Evolutionary conservation across 1,284 basidiomycete species (phyloP).

Genomic region (Xerocomus amazonicus): DNA sequence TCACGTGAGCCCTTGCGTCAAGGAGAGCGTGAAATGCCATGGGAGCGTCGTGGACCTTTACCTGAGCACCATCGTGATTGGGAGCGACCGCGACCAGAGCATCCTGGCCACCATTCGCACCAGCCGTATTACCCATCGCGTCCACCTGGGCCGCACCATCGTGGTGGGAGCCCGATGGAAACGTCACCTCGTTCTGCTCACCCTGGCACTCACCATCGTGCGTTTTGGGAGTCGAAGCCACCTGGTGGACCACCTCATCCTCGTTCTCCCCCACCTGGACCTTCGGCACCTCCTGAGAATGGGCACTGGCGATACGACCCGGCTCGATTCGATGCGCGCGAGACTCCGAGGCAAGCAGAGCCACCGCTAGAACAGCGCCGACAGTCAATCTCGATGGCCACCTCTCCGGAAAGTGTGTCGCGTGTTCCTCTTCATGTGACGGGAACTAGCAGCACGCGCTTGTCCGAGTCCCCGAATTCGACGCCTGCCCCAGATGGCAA

Average conservation of each 20-base stretch:
- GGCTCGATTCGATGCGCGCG: conserved; percentile 30
- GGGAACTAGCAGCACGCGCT: conserved; percentile 22
- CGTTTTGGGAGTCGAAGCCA: conserved; percentile 34
- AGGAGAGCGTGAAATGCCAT: conserved; percentile 43
- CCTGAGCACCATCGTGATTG: conserved; percentile 46
- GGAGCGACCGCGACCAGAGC: conserved; percentile 52
- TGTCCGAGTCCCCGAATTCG: conserved; percentile 43
- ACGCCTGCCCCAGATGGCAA: conserved; percentile 33
- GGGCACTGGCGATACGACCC: conserved; percentile 35
- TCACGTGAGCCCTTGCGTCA: conserved; percentile 42
- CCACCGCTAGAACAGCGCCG: conserved; percentile 23
- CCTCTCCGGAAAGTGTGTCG: conserved; percentile 33
- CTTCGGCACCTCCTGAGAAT: conserved; percentile 17
- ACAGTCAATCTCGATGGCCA: conserved; percentile 23
- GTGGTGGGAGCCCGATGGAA: conserved; percentile 40
- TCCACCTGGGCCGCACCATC: conserved; percentile 32
- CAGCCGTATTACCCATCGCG: conserved; percentile 29
- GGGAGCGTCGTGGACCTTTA: conserved; percentile 50
- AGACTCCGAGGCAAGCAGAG: conserved; percentile 29
- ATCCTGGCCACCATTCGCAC: conserved; percentile 37
- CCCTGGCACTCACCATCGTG: conserved; percentile 20
- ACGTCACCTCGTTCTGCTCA: conserved; percentile 55
- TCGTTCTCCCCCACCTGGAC: conserved; percentile 24
- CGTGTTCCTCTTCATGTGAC: conserved; percentile 30
- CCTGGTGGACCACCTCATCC: conserved; percentile 25